Evolutionary conservation across 2,329 filamentous ascomycete species (phyloP).

Genomic region (Pyrenochaeta sp.): DNA sequence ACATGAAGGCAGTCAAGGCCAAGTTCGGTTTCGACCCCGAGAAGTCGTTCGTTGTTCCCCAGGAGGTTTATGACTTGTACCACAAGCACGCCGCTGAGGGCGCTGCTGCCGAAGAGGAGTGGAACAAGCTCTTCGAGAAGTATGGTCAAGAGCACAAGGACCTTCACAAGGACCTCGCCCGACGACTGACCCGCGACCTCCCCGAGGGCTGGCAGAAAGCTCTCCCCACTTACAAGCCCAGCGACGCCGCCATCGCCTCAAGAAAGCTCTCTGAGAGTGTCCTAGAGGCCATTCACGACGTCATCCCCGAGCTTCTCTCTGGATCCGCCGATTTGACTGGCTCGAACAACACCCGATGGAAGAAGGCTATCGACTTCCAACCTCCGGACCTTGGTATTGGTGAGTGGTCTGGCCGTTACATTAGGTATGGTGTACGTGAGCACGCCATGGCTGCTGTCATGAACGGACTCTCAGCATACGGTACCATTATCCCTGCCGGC

Average conservation of each 20-base stretch:
- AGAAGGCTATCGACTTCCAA: constrained; percentile 97
- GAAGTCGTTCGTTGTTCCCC: constrained; percentile 89
- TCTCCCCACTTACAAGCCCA: constrained; percentile 88
- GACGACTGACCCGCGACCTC: constrained; percentile 82
- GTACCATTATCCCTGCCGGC: constrained; percentile 89
- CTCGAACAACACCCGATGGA: constrained; percentile 99
- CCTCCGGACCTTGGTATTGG: constrained; percentile 85
- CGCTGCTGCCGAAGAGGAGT: constrained; percentile 89
- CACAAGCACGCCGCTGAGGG: constrained; percentile 84
- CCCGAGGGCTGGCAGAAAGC: constrained; percentile 96
- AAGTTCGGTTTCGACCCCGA: constrained; percentile 97
- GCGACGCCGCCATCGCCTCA: constrained; percentile 85
- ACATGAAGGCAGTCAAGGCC: constrained; percentile 90
- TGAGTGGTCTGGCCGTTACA: constrained; percentile 89
- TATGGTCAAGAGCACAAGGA: constrained; percentile 81
- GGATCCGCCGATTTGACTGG: constrained; percentile 97
- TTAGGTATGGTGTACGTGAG: constrained; percentile 91
- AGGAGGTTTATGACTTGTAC: constrained; percentile 93
- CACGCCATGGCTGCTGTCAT: constrained; percentile 92
- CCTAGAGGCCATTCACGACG: constrained; percentile 83
- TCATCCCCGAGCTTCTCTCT: constrained; percentile 88
- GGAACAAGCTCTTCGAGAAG: constrained; percentile 91
- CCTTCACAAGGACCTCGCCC: constrained; percentile 81
- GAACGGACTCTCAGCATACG: constrained; percentile 95
- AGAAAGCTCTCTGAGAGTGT: constrained; percentile 97